Conservation (phyloP, 768 basidiomycete genomes). For the Tricholomella constricta region DNA sequence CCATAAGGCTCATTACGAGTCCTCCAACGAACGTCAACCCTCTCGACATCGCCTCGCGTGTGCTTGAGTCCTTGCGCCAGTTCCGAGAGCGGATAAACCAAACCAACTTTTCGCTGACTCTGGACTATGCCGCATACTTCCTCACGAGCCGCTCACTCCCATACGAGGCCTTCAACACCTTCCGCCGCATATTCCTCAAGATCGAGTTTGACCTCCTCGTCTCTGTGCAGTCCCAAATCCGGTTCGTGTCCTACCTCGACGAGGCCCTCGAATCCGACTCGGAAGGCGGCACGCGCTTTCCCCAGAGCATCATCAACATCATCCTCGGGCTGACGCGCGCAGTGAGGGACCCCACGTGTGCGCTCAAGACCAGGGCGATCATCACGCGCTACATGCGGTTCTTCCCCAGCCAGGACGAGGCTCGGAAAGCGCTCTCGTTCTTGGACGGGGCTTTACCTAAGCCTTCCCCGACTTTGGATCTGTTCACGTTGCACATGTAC, state of each 20-base stretch:
- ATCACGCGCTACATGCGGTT: slow-evolving; percentile 27
- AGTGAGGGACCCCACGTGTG: slow-evolving; percentile 27
- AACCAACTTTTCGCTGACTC: slow-evolving; percentile 30
- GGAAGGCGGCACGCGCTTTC: slow-evolving; percentile 24
- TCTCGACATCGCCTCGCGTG: slow-evolving; percentile 16
- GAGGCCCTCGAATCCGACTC: slow-evolving; percentile 29
- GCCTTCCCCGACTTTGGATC: slow-evolving; percentile 23
- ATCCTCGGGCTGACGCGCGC: slow-evolving; percentile 30
- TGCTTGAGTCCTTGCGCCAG: slow-evolving; percentile 20
- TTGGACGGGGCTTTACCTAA: slow-evolving; percentile 23
- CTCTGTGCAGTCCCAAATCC: slow-evolving; percentile 25
- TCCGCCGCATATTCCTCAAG: slow-evolving; percentile 37
- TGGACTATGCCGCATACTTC: slow-evolving; percentile 30
- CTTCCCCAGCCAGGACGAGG: slow-evolving; percentile 26
- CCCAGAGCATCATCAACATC: slow-evolving; percentile 32
- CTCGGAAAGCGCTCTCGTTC: slow-evolving; percentile 23
- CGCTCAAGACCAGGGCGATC: slow-evolving; percentile 29
- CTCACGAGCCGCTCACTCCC: slow-evolving; percentile 26
- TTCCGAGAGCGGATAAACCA: slow-evolving; percentile 32
- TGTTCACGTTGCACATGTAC: slow-evolving; percentile 38
- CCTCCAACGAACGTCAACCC: slow-evolving; percentile 12
- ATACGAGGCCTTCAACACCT: slow-evolving; percentile 39
- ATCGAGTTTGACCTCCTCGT: slow-evolving; percentile 25
- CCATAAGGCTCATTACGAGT: slow-evolving; percentile 22
- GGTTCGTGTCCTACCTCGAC: slow-evolving; percentile 29